Base-by-base conservation (phyloP, 179 eudicot genomes). In the Patellifolia procumbens region DNA sequence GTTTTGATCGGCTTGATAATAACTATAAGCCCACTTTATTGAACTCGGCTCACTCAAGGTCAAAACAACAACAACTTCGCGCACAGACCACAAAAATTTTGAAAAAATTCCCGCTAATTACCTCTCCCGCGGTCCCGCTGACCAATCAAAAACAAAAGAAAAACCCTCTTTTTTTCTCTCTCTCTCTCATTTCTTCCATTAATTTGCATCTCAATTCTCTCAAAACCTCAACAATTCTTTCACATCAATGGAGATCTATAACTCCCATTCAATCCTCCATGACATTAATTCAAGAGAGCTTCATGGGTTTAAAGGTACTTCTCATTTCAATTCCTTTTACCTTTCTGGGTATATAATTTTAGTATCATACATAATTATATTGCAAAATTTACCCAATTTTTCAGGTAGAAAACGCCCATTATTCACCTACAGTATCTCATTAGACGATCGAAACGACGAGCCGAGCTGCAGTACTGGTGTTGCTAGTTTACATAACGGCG, bases 351-450 rank as follows among this genome's bases (percentile, higher is more conserved):
- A 28, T 26, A 37, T 31, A 2, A 3, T 49, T n/a, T n/a, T n/a
- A 6, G 6, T 35, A 49, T 48, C 48, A 8, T 7, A 60, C 22
- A 32, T 37, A 56, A 19, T 67, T 24, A 29, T 4, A 42, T 13
- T 3, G 32, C 9, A 12, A 4, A 10, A 8, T 49, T 17, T 51
- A 7, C 7, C 20, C 20, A 19, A 22, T 52, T 37, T 52, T 58
- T 29, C 86, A 90, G 95, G 87, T 19, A 86, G 83, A 71, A 89
- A 86, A 55, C 81, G 95, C 13, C 90, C 91, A 1, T 83, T 53
- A n/a, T 76, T 80, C 12, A 74, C 70, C 0, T 82, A 53, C 32
- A 58, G 53, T 45, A 53, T n/a, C 22, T 78, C 84, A 19, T 13
- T 28, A 1, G 81, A 74, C 2, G 72, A 42, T 29, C 53, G 10